Percentiles rank a stretch among this genome's conserved stretches.
Conservation (phyloP, 169 alveolate species). For the Plasmodium coatneyi region DNA sequence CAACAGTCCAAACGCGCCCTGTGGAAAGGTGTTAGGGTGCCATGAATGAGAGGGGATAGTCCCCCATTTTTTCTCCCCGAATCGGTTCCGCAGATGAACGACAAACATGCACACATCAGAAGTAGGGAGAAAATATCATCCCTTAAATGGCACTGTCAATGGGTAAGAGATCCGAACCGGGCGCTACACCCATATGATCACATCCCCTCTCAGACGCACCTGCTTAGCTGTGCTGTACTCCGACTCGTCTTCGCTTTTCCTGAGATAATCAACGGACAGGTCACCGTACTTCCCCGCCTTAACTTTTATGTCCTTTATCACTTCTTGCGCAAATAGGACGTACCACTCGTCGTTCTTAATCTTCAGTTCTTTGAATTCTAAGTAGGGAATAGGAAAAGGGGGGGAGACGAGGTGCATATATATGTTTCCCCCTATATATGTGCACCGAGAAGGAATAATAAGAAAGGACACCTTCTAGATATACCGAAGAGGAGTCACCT, state of each 20-base stretch:
- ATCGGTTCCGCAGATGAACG: background rate
- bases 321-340: conserved; percentile 53
- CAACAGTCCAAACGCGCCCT: conserved; percentile 69
- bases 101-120: background rate
- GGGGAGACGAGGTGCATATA: background rate
- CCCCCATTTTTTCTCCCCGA: background rate
- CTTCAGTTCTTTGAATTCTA: conserved; percentile 40
- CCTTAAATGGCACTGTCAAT: background rate
- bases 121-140: background rate
- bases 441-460: no score
- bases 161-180: background rate
- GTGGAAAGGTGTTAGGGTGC: background rate
- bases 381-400: background rate
- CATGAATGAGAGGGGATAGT: background rate
- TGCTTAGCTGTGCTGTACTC: conserved; percentile 45
- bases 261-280: conserved; percentile 53
- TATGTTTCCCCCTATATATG: background rate
- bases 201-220: background rate
- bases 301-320: conserved; percentile 54
- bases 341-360: conserved; percentile 59
- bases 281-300: conserved; percentile 63
- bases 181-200: background rate
- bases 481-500: background rate
- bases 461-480: background rate
- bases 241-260: conserved; percentile 48